A percentile compares a stretch with the other conserved stretches of the same genome.
phyloP scores from a whole-genome alignment of 2,329 filamentous ascomycete genomes.

The Ambrosiella xylebori region DNA sequence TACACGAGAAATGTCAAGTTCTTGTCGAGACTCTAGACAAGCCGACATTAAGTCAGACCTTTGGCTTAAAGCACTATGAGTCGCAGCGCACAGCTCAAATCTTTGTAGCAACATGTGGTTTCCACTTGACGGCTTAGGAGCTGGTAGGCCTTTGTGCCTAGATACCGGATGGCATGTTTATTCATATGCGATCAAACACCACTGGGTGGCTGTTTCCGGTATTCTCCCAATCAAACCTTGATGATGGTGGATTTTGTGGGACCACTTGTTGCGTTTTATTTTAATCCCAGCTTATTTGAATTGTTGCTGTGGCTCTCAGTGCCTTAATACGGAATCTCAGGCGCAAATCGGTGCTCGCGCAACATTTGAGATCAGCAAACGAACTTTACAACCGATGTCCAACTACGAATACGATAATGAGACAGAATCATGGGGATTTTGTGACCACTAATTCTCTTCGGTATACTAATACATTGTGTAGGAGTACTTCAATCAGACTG shows the following conservation, averaged over 20 bases:
- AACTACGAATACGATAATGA: conserved; percentile 20
- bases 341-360: conserved; percentile 15
- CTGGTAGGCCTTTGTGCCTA: neutral
- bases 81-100: neutral
- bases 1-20: conserved; percentile 1
- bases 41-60: neutral
- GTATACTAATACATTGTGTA: conserved; percentile 39
- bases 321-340: neutral
- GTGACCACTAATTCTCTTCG: conserved; percentile 17
- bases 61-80: neutral
- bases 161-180: neutral
- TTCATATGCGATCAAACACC: neutral
- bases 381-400: conserved; percentile 20
- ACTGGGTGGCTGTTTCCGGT: conserved; percentile 3
- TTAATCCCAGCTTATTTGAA: neutral
- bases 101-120: neutral
- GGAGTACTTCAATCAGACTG: conserved; percentile 86
- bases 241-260: neutral
- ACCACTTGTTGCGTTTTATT: conserved; percentile 2
- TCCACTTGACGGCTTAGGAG: neutral
- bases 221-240: neutral
- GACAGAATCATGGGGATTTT: conserved; percentile 26
- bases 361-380: conserved; percentile 17
- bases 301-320: neutral
- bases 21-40: neutral